Evolutionary conservation across 345 rosid species (phyloP).

Genomic region (Salix suchowensis): DNA sequence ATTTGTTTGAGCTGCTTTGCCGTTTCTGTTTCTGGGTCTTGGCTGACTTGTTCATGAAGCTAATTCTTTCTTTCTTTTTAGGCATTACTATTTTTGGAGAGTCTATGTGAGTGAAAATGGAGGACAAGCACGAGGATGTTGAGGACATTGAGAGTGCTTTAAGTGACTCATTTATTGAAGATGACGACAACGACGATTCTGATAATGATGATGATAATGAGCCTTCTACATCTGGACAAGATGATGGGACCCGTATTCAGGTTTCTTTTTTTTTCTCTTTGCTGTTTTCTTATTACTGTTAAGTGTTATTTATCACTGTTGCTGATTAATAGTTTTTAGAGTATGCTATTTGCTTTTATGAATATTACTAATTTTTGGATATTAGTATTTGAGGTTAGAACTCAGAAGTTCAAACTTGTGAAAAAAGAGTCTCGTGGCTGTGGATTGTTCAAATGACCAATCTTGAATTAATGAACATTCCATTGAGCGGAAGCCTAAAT

Average conservation of each 20-base stretch:
- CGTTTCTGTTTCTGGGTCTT: neutral
- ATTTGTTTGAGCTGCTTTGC: neutral
- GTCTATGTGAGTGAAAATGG: slow-evolving; percentile 26
- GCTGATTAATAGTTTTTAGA: neutral
- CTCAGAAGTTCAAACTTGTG: neutral
- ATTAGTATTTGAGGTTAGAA: neutral
- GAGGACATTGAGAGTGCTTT: slow-evolving; percentile 43
- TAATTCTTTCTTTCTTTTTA: neutral
- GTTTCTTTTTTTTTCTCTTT: slow-evolving; percentile 18
- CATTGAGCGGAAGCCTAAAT: neutral
- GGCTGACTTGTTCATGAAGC: neutral
- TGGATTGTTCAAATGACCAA: neutral
- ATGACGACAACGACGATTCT: slow-evolving; percentile 40
- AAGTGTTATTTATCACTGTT: neutral
- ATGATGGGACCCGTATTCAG: slow-evolving; percentile 55
- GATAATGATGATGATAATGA: slow-evolving; percentile 27
- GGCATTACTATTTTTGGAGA: neutral
- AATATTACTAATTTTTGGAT: neutral
- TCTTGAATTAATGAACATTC: neutral
- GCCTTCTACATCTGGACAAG: slow-evolving; percentile 43
- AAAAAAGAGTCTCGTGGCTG: neutral
- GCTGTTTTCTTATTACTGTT: neutral
- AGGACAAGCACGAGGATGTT: slow-evolving; percentile 36
- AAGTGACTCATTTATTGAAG: slow-evolving; percentile 48
- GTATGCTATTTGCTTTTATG: neutral